Base-by-base conservation (phyloP, 1,139 yeast species). In the Taiozyma sp. region DNA sequence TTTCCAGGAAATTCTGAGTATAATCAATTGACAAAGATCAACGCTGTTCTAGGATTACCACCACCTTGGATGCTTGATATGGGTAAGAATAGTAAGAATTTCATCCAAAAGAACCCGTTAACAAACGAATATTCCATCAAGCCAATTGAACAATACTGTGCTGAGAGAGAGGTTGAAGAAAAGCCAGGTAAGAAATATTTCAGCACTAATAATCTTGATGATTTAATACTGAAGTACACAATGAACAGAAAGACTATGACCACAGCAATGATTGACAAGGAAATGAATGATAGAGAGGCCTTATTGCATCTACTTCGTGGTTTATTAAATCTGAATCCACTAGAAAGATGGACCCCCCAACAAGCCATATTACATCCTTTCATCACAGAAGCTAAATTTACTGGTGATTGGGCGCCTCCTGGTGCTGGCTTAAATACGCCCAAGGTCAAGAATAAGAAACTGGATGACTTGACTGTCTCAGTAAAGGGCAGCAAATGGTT, bases 21-120 rank as follows among this genome's bases (percentile, higher is more conserved):
- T 69, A 91, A 93, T 65, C 98, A 92, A 68, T 72, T 95, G 45
- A 78, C 84, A 61, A 81, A 96, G 61, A 91, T 93, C 45, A 81
- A 86, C 7, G 87, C 87, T 48, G 87, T 92, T 73, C 70, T 92
- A 53, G 97, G 96, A 0, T 70, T 76, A 59, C 99, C 99, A 22
- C 97, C 97, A 4, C 73, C 87, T 38, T 96, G 97, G 87, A 93
- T 93, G 99, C 76, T 93, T 60, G 98, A 92, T 59, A 90, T 90
- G 80, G 99, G 99, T 24, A 84, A 90, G 60, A 90, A 86, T 64
- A 78, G 96, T 2, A 71, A 76, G 47, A 83, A 86, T 58, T 93
- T 87, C 63, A 79, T 93, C 60, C 75, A 75, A 46, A 83, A 80
- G 61, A 57, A 60, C 63, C 75, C 49, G 55, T 63, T 22, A 2